Conservation (phyloP, 2,329 filamentous ascomycete genomes). For the Colletotrichum aenigma region DNA sequence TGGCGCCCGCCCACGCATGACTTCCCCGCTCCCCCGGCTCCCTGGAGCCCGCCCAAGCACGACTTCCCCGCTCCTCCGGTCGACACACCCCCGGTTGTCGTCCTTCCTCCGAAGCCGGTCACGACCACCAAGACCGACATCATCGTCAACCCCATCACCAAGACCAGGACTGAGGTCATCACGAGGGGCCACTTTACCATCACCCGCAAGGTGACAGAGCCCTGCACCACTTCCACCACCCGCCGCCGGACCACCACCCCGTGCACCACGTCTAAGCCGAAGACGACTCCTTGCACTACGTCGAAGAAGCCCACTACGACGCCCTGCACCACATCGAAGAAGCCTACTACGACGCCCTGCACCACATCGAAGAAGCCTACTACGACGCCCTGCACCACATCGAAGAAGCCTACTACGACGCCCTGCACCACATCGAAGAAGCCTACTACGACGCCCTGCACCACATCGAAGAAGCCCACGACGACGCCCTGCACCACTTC, state of each 20-base stretch:
- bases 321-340: background rate
- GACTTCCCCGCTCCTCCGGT: conserved; percentile 1
- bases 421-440: background rate
- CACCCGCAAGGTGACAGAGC: background rate
- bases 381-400: background rate
- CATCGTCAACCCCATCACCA: background rate
- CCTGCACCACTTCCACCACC: background rate
- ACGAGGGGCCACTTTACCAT: background rate
- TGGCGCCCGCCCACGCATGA: background rate
- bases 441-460: background rate
- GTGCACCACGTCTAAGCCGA: background rate
- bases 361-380: too few relatives aligned
- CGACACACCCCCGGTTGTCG: background rate
- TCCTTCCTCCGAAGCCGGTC: background rate
- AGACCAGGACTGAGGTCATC: background rate
- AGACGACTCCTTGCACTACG: background rate
- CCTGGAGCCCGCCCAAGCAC: background rate
- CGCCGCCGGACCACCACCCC: background rate
- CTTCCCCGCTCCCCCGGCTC: background rate
- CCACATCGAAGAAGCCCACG: background rate
- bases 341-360: background rate
- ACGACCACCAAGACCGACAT: background rate
- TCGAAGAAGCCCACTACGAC: background rate
- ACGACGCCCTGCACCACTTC: background rate
- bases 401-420: background rate